Evolutionary conservation across 1,284 basidiomycete species (phyloP).

Genomic region (Ganoderma multipileum): DNA sequence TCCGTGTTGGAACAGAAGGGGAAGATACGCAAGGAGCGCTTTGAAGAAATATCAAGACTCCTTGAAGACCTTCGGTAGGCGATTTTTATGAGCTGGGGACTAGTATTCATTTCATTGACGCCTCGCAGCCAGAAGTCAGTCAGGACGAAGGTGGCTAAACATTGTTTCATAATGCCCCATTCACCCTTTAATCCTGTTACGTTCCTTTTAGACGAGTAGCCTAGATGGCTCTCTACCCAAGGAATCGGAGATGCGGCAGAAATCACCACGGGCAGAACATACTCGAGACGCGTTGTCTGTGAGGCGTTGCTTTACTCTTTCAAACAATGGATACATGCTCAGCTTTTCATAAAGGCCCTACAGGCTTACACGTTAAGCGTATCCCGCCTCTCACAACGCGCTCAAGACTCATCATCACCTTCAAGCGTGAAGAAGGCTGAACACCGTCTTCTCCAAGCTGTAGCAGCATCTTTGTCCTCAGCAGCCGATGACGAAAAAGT

Average conservation of each 20-base stretch:
- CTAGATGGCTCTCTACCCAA: neutral
- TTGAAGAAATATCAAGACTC: slow-evolving; percentile 18
- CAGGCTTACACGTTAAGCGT: slow-evolving; percentile 28
- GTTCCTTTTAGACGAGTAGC: neutral
- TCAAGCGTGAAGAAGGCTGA: slow-evolving; percentile 10
- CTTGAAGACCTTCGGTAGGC: slow-evolving; percentile 22
- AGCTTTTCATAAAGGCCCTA: slow-evolving; percentile 17
- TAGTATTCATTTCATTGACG: neutral
- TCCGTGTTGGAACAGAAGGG: slow-evolving; percentile 30
- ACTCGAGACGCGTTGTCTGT: slow-evolving; percentile 28
- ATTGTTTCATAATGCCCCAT: neutral
- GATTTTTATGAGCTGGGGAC: neutral
- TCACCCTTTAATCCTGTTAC: neutral
- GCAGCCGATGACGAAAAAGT: slow-evolving; percentile 15
- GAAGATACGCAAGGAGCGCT: slow-evolving; percentile 21
- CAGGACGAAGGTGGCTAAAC: neutral
- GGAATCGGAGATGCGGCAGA: neutral
- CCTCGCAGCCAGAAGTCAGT: neutral
- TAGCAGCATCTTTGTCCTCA: slow-evolving; percentile 11
- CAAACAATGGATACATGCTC: neutral
- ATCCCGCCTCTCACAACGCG: slow-evolving; percentile 5
- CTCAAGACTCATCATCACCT: neutral
- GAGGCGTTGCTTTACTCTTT: neutral
- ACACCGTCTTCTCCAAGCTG: slow-evolving; percentile 17
- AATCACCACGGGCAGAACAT: slow-evolving; percentile 10